These are phyloP conservation scores for Eucalyptus rudis DNA, from an alignment of 345 rosid species.

Conservation along the genomic window DNA sequence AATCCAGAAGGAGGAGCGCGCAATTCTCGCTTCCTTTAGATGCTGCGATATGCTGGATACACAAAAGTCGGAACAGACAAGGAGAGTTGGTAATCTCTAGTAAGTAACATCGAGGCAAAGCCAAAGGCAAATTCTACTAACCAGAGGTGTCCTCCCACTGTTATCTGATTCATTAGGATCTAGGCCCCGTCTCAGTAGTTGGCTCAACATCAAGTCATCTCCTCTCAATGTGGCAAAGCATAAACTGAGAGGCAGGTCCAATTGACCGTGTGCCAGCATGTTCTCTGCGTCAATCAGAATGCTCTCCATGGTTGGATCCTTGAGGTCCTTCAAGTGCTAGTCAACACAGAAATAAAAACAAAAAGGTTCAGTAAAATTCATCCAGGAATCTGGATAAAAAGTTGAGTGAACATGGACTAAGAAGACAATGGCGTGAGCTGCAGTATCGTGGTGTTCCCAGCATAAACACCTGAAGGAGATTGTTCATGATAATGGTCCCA, in stretches of 20 bases:
- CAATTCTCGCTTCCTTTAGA: conserved; percentile 65
- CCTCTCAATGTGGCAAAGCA: conserved; percentile 73
- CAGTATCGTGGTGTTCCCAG: not conserved
- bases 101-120: not conserved
- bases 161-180: conserved; percentile 81
- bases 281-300: conserved; percentile 59
- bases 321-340: conserved; percentile 47
- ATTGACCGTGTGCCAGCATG: conserved; percentile 66
- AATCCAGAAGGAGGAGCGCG: conserved; percentile 55
- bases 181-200: conserved; percentile 58
- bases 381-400: not conserved
- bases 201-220: conserved; percentile 62
- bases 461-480: conserved; percentile 1
- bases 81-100: not conserved
- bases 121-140: conserved; percentile 22
- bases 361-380: not conserved
- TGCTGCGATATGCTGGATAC: conserved; percentile 71
- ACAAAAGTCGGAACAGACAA: not conserved
- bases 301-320: conserved; percentile 58
- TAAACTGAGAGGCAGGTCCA: conserved; percentile 72
- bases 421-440: not conserved
- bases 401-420: not conserved
- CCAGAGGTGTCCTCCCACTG: conserved; percentile 71
- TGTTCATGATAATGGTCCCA: conserved; percentile 2
- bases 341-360: not conserved